Percentiles rank a stretch among this genome's conserved stretches.
Conservation (phyloP, 371 early-diverging fungal species). For the Phascolomyces articulosus region DNA sequence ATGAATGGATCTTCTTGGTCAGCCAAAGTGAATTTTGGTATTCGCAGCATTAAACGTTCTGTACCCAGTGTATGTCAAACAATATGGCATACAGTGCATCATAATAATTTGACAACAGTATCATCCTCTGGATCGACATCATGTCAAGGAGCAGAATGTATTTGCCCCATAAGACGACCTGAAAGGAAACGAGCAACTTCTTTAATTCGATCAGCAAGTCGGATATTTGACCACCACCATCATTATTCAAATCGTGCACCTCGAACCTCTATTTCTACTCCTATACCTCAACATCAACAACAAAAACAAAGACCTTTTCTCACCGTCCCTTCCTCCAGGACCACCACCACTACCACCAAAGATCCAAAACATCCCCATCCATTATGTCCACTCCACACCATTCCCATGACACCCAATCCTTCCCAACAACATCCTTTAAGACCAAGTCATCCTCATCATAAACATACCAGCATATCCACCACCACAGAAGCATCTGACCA, state of each 20-base stretch:
- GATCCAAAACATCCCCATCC: slow-evolving; percentile 23
- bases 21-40: slow-evolving; percentile 30
- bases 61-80: slow-evolving; percentile 35
- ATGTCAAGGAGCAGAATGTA: slow-evolving; percentile 1
- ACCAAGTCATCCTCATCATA: too few relatives aligned
- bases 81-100: slow-evolving; percentile 22
- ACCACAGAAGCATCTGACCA: slow-evolving; percentile 14
- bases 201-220: slow-evolving; percentile 14
- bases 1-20: slow-evolving; percentile 33
- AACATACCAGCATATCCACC: not conserved
- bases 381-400: not conserved
- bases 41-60: slow-evolving; percentile 35
- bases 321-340: too few relatives aligned
- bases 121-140: not conserved
- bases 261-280: slow-evolving; percentile 13
- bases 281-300: not conserved
- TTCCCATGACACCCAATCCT: slow-evolving; percentile 7
- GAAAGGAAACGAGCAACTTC: not conserved
- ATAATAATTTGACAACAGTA: not conserved
- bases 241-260: slow-evolving; percentile 1
- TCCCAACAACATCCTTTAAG: not conserved
- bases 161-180: not conserved
- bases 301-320: too few relatives aligned
- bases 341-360: not conserved
- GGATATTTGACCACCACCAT: slow-evolving; percentile 1